Conservation (phyloP, 2,329 filamentous ascomycete species). For the Mollisiaceae sp. region DNA sequence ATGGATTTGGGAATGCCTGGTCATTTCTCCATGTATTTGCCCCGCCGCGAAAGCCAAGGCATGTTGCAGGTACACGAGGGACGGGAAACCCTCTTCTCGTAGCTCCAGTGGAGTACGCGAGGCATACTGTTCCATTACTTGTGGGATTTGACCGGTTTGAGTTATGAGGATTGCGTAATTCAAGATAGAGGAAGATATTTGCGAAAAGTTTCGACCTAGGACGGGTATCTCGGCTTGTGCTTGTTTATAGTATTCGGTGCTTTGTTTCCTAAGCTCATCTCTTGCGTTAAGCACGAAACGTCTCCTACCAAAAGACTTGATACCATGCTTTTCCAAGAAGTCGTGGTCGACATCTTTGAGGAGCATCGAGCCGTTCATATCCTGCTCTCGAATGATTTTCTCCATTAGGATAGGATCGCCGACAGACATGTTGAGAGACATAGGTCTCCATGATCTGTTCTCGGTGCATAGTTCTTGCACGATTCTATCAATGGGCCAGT, state of each 20-base stretch:
- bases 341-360: conserved; percentile 34
- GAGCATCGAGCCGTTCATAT: conserved; percentile 49
- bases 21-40: too few relatives aligned
- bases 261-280: conserved; percentile 53
- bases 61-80: neutral
- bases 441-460: conserved; percentile 53
- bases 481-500: conserved; percentile 73
- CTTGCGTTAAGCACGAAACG: conserved; percentile 60
- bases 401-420: conserved; percentile 61
- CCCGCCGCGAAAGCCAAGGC: too few relatives aligned
- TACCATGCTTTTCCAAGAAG: conserved; percentile 35
- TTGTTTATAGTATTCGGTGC: conserved; percentile 46
- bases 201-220: neutral
- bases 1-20: neutral
- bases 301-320: conserved; percentile 34
- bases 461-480: conserved; percentile 67
- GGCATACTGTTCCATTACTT: neutral
- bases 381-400: conserved; percentile 60
- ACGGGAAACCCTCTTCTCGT: neutral
- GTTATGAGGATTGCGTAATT: too few relatives aligned
- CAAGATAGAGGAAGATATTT: too few relatives aligned
- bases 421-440: conserved; percentile 39
- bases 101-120: neutral
- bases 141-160: too few relatives aligned
- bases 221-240: neutral